Evolutionary conservation across 805 yeast genomes (phyloP).

Genomic region (Metschnikowia baotianmanensis): DNA sequence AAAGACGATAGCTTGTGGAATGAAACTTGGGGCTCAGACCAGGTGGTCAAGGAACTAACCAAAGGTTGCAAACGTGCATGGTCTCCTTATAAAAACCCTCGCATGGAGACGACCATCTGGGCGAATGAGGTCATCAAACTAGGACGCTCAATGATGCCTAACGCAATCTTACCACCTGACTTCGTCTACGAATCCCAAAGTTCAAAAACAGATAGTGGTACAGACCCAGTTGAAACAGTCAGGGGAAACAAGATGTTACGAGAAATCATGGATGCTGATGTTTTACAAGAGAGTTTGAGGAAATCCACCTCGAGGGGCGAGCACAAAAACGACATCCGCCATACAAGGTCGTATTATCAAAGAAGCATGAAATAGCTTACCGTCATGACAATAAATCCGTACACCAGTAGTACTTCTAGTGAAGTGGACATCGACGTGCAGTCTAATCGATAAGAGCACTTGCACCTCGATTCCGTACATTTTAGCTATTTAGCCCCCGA

Average conservation of each 20-base stretch:
- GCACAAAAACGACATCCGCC: constrained; percentile 24
- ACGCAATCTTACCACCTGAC: constrained; percentile 39
- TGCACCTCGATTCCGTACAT: no score
- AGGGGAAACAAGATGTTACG: constrained; percentile 33
- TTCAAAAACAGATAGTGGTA: background rate
- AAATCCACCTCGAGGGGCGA: background rate
- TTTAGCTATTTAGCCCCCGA: no score
- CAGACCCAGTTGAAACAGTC: constrained; percentile 8
- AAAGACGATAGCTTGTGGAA: constrained; percentile 48
- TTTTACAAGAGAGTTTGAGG: constrained; percentile 1
- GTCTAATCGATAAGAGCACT: no score
- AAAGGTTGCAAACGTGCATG: constrained; percentile 69
- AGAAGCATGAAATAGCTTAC: constrained; percentile 17
- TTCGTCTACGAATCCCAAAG: constrained; percentile 26
- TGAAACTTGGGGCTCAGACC: constrained; percentile 60
- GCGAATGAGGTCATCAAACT: constrained; percentile 61
- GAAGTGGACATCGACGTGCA: no score
- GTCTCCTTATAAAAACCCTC: constrained; percentile 55
- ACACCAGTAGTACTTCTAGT: constrained; percentile 2
- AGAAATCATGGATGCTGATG: constrained; percentile 19
- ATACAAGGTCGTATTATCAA: constrained; percentile 39
- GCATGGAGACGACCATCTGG: constrained; percentile 54
- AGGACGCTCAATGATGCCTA: constrained; percentile 63
- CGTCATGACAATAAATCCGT: constrained; percentile 4
- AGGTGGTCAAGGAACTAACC: constrained; percentile 60